These are phyloP conservation scores for Sequoiadendron giganteum DNA, from an alignment of 75 land plant species.

Conservation along the genomic window DNA sequence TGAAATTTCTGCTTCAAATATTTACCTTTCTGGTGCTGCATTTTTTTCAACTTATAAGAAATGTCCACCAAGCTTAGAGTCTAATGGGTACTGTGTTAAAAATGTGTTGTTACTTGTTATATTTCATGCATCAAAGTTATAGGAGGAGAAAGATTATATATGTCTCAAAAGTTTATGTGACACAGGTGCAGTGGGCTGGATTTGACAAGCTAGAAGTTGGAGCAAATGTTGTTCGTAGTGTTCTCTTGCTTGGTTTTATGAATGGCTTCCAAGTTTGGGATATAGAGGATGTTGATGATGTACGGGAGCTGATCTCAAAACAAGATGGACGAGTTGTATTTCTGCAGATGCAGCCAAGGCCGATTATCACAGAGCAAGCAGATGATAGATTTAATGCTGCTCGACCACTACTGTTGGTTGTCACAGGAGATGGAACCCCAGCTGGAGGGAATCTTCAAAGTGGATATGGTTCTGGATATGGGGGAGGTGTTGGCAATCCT, in stretches of 20 bases:
- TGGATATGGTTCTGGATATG: conserved; percentile 30
- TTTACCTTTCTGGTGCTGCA: background rate
- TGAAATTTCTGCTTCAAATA: background rate
- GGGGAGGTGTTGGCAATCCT: conserved; percentile 30
- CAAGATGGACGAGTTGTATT: conserved; percentile 89
- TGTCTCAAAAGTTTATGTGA: background rate
- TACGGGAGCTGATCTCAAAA: conserved; percentile 67
- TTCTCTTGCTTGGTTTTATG: conserved; percentile 68
- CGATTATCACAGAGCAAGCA: conserved; percentile 31
- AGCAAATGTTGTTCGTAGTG: conserved; percentile 39
- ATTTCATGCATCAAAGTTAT: background rate
- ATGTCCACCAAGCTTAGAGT: background rate
- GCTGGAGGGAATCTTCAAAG: conserved; percentile 24
- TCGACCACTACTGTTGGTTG: conserved; percentile 67
- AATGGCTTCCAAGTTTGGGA: conserved; percentile 97
- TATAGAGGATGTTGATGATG: conserved; percentile 79
- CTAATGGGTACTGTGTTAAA: background rate
- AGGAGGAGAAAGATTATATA: background rate
- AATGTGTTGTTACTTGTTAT: background rate
- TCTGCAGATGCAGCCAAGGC: conserved; percentile 71
- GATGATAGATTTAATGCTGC: conserved; percentile 48
- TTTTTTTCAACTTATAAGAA: background rate
- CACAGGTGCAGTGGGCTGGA: conserved; percentile 85
- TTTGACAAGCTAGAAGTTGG: conserved; percentile 85
- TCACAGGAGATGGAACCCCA: conserved; percentile 40